phyloP scores from a whole-genome alignment of 163 green algal species.

The Coccomyxa subellipsoidea region DNA sequence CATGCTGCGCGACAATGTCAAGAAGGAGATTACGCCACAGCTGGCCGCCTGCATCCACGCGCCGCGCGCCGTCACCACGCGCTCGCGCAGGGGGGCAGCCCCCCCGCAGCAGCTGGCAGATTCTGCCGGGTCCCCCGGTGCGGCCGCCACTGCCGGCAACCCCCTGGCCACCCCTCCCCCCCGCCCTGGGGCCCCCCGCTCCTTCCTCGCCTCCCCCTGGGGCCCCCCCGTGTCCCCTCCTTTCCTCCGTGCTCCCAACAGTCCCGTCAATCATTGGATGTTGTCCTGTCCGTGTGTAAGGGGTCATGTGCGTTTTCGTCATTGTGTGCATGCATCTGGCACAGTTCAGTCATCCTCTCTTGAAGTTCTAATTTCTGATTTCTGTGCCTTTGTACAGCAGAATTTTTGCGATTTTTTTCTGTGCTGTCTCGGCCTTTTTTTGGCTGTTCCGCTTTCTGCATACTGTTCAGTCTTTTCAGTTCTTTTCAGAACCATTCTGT shows the following conservation, averaged over 20 bases:
- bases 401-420: too few relatives aligned
- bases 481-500: too few relatives aligned
- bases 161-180: not conserved
- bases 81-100: slow-evolving; percentile 19
- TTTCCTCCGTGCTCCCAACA: not conserved
- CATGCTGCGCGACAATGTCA: slow-evolving; percentile 97
- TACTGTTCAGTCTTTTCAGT: too few relatives aligned
- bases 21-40: slow-evolving; percentile 90
- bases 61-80: slow-evolving; percentile 39
- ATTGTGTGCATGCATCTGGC: too few relatives aligned
- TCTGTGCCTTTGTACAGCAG: too few relatives aligned
- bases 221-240: not conserved
- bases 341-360: too few relatives aligned
- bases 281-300: not conserved
- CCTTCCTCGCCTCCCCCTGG: not conserved
- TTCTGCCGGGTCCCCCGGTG: not conserved
- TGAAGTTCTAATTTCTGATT: too few relatives aligned
- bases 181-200: not conserved
- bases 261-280: not conserved
- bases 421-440: too few relatives aligned
- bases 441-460: too few relatives aligned
- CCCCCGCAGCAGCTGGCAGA: not conserved
- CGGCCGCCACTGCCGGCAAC: not conserved
- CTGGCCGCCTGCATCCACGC: slow-evolving; percentile 91
- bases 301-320: too few relatives aligned